These are phyloP conservation scores for Rhinocladiella similis DNA, from an alignment of 2,329 filamentous ascomycete genomes.

Conservation along the genomic window DNA sequence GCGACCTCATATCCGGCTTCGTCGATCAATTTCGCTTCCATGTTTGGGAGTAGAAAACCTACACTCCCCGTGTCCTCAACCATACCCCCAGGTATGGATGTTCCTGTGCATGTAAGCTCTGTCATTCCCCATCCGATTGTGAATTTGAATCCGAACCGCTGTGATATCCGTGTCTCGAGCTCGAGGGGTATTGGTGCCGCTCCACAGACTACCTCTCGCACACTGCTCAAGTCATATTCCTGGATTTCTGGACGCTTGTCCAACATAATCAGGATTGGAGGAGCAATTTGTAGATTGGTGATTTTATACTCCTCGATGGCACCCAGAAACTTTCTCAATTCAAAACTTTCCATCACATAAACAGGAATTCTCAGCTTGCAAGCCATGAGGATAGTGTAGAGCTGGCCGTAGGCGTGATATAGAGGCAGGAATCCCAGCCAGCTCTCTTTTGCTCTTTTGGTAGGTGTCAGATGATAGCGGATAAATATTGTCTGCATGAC, in stretches of 20 bases:
- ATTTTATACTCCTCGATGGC: slow-evolving; percentile 52
- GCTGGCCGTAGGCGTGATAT: slow-evolving; percentile 48
- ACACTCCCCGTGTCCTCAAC: slow-evolving; percentile 52
- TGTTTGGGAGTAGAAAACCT: slow-evolving; percentile 44
- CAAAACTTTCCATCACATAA: slow-evolving; percentile 65
- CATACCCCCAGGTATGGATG: slow-evolving; percentile 36
- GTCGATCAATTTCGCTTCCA: slow-evolving; percentile 58
- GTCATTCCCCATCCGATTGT: slow-evolving; percentile 57
- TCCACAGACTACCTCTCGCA: slow-evolving; percentile 52
- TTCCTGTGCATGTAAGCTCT: slow-evolving; percentile 70
- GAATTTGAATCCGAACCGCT: slow-evolving; percentile 50
- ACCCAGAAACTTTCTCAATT: slow-evolving; percentile 55
- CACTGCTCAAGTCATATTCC: slow-evolving; percentile 56
- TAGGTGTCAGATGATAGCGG: slow-evolving; percentile 37
- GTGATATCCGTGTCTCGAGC: slow-evolving; percentile 52
- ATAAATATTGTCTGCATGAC: slow-evolving; percentile 63
- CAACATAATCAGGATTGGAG: slow-evolving; percentile 60
- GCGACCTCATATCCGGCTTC: slow-evolving; percentile 69
- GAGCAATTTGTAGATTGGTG: slow-evolving; percentile 59
- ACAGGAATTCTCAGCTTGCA: slow-evolving; percentile 60
- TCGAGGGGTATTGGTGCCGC: slow-evolving; percentile 60
- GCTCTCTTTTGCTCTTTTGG: slow-evolving; percentile 51
- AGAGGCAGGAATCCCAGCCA: slow-evolving; percentile 48
- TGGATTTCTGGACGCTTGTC: slow-evolving; percentile 56
- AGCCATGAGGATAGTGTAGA: slow-evolving; percentile 54